These are phyloP conservation scores for Botrytis byssoidea DNA, from an alignment of 2,329 filamentous ascomycete genomes.

Conservation along the genomic window DNA sequence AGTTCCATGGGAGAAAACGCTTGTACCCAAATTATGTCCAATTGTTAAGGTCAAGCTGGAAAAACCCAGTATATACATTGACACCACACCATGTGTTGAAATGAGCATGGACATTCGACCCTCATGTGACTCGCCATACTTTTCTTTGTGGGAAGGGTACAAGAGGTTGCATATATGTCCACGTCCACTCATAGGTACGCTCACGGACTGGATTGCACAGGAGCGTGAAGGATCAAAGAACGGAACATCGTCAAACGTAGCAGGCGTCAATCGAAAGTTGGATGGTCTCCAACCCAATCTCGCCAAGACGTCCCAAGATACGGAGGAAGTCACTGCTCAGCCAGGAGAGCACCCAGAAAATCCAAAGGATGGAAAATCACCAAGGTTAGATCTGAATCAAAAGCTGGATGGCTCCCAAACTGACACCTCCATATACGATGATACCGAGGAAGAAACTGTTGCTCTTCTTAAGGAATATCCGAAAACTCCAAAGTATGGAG, in stretches of 20 bases:
- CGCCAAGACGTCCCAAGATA: neutral
- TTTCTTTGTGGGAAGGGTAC: conserved; percentile 15
- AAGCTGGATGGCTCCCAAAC: neutral
- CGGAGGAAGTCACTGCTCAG: neutral
- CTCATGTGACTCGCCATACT: neutral
- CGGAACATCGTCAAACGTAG: neutral
- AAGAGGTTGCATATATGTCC: conserved; percentile 22
- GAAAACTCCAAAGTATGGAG: neutral
- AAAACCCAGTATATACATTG: conserved; percentile 15
- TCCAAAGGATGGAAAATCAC: neutral
- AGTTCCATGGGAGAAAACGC: neutral
- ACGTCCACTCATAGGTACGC: conserved; percentile 31
- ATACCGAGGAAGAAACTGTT: neutral
- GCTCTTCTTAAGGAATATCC: neutral
- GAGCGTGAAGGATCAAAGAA: neutral
- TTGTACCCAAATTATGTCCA: neutral
- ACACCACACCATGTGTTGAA: conserved; percentile 15
- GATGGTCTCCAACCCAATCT: neutral
- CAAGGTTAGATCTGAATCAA: neutral
- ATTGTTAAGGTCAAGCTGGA: conserved; percentile 13
- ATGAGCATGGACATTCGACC: conserved; percentile 8
- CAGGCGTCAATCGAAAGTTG: neutral
- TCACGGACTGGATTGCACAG: conserved; percentile 34
- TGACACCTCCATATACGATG: neutral
- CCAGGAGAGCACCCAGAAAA: neutral